Evolutionary conservation across 2,329 filamentous ascomycete genomes (phyloP), one percentile per base, ranked within the genome.

Genomic region (Akanthomyces uredinophilus): DNA sequence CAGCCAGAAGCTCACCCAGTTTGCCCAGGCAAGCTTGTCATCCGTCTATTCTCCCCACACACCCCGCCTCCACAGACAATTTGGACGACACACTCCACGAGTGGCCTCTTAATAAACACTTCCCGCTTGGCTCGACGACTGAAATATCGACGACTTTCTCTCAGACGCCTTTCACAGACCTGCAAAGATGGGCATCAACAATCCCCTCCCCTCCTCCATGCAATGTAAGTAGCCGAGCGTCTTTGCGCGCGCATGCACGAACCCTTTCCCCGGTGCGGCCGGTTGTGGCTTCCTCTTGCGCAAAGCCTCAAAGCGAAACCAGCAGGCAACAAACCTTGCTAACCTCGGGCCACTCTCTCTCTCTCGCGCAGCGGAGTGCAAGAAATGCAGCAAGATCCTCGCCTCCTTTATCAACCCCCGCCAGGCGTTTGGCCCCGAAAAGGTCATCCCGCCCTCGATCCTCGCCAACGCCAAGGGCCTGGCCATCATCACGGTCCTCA

Each of bases 321-420:
- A 16, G 4, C 27, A 32, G 10, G 4, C 27, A 32, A n/a, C 43
- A 51, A n/a, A 13, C 24, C 29, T 29, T 44, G 29, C 63, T 65
- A 60, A 29, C 35, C 29, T 44, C 56, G 63, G 63, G 55, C 64
- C 68, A 51, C 64, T 57, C 59, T 54, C 54, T 51, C 50, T 41
- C 6, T 24, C 44, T 56, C 13, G 44, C 39, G 68, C 76, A 97
- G 94, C 92, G 80, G 95, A 99, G 80, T 98, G 95, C 80, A 95
- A 90, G 77, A 99, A 99, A 79, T 95, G 92, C 73, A 90, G 90
- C 73, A 96, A 96, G 82, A 98, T 98, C 71, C 85, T 99, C 68
- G 86, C 90, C 51, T 96, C 93, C 14, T 99, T 99, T 74, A 85
- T 98, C 73, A 95, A 98, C 73, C 95, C 95, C 22, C 86, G 88